Base-by-base conservation (phyloP, 2,329 filamentous ascomycete genomes). In the Mycosphaerelloides madeirae region DNA sequence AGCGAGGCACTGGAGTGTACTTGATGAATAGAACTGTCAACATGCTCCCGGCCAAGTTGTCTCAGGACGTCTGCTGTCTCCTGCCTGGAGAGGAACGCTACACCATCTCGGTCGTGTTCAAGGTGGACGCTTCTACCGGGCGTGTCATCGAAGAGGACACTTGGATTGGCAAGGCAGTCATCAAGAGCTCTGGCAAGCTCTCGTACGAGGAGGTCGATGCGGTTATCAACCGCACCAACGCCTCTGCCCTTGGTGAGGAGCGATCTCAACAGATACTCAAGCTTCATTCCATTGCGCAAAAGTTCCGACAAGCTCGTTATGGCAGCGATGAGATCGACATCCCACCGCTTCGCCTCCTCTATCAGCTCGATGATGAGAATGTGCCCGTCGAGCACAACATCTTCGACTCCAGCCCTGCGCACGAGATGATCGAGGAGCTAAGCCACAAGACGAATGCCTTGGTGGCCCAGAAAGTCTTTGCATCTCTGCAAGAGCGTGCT, bases 331-430 rank as follows among this genome's bases (percentile, higher is more conserved):
- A 85, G 29, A 81, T 85, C 53, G 81, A 85, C 11, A 86, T 95
- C 58, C 85, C 90, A 28, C 84, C 91, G 31, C 79, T 98, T 41
- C 85, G 93, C 45, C 78, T 98, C 36, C 75, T 97, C 50, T 89
- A 95, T 68, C 90, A 95, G 69, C 78, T 97, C 31, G 93, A 98
- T 57, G 93, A 98, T 58, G 93, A 98, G 75, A 97, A 97, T 66
- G 88, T 96, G 41, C 93, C 91, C 2, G 90, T 97, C 31, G 89
- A 95, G 71, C 81, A 88, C 65, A 98, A 97, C 71, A 86, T 98
- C 53, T 98, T 97, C 62, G 84, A 96, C 65, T 91, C 87, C 22
- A 88, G 87, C 11, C 76, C 84, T 8, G 87, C 90, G 2, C 88
- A 94, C 52, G 91, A 97, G 70, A 80, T 97, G 52, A 87, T 96